phyloP scores from a whole-genome alignment of 495 filamentous ascomycete genomes.

The Hypoxylon subgilvum region DNA sequence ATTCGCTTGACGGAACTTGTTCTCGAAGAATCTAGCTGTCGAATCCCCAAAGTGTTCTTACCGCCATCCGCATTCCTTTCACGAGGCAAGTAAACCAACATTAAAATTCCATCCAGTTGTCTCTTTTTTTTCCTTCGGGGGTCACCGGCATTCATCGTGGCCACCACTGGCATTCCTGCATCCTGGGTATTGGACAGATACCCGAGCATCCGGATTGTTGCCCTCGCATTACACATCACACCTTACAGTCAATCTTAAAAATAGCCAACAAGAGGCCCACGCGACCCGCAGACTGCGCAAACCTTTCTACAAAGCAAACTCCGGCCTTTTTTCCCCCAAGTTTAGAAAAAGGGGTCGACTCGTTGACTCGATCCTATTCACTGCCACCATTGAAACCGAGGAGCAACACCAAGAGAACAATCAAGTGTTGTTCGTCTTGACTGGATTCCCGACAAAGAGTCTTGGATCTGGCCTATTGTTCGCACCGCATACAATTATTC shows the following conservation, averaged over 20 bases:
- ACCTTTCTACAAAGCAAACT: too few relatives aligned
- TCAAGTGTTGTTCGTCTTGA: not conserved
- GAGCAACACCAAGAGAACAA: too few relatives aligned
- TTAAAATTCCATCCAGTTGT: too few relatives aligned
- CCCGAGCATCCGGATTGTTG: not conserved
- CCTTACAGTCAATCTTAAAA: too few relatives aligned
- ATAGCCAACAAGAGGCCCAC: too few relatives aligned
- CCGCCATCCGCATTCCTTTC: constrained; percentile 9
- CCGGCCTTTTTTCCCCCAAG: too few relatives aligned
- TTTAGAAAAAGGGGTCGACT: not conserved
- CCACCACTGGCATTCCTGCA: too few relatives aligned
- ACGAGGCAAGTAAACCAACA: constrained; percentile 12
- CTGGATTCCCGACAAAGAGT: not conserved
- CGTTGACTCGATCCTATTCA: not conserved
- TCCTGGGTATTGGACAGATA: not conserved
- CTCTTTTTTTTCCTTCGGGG: too few relatives aligned
- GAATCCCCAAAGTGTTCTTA: constrained; percentile 9
- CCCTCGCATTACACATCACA: too few relatives aligned
- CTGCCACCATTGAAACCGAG: not conserved
- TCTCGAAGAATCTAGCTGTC: constrained; percentile 12
- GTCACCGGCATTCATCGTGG: too few relatives aligned
- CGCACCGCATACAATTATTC: not conserved
- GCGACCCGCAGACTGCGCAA: too few relatives aligned
- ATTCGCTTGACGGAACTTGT: constrained; percentile 6
- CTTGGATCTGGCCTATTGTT: constrained; percentile 16